phyloP scores from a whole-genome alignment of 345 rosid genomes.

The Eutrema heterophyllum region DNA sequence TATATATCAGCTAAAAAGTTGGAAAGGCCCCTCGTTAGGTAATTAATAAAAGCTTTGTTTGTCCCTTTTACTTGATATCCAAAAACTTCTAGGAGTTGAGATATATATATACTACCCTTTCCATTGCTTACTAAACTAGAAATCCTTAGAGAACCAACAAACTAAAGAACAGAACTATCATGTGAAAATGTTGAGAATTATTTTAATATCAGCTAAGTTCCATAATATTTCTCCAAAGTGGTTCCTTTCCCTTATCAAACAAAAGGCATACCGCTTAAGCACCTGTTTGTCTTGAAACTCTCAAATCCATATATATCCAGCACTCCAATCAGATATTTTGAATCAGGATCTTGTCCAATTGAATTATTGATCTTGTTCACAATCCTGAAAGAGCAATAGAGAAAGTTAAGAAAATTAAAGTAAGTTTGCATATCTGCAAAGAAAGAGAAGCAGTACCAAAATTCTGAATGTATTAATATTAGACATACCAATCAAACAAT shows the following conservation, averaged over 20 bases:
- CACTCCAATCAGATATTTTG: conserved; percentile 83
- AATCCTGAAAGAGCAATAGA: conserved; percentile 53
- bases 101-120: conserved; percentile 4
- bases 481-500: conserved; percentile 90
- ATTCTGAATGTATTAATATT: not conserved
- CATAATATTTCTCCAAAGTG: not conserved
- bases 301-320: conserved; percentile 98
- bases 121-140: conserved; percentile 4
- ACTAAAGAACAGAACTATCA: conserved; percentile 15
- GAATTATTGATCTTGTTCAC: conserved; percentile 87
- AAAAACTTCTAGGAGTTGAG: not conserved
- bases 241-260: conserved; percentile 33
- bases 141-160: conserved; percentile 5
- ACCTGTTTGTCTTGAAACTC: conserved; percentile 99
- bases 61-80: not conserved
- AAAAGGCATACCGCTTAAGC: conserved; percentile 70
- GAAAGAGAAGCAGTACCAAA: not conserved
- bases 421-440: not conserved
- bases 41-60: not conserved
- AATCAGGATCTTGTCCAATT: conserved; percentile 92
- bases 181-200: not conserved
- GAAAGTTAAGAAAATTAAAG: conserved; percentile 1
- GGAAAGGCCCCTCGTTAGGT: not conserved
- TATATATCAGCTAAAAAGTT: not conserved
- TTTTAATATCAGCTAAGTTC: not conserved